Evolutionary conservation across 495 filamentous ascomycete species (phyloP).

Genomic region (Diplogelasinospora grovesii): DNA sequence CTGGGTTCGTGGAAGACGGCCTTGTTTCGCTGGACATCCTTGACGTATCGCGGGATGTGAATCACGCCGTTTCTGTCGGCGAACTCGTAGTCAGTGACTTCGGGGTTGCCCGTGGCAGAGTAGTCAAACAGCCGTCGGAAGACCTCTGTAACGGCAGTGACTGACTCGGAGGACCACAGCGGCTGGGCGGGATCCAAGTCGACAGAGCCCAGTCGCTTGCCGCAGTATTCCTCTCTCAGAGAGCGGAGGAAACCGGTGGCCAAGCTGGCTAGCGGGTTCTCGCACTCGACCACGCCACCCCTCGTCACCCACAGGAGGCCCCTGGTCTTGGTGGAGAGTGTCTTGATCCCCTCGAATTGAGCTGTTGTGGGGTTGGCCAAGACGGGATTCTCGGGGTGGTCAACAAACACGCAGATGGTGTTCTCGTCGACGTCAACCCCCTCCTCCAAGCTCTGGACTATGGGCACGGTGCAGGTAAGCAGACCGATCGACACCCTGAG

Average conservation of each 20-base stretch:
- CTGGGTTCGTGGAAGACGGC: conserved; percentile 9
- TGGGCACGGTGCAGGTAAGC: conserved; percentile 21
- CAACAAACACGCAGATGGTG: conserved; percentile 26
- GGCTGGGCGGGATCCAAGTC: conserved; percentile 18
- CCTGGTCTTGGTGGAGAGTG: conserved; percentile 18
- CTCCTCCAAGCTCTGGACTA: conserved; percentile 12
- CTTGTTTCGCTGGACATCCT: conserved; percentile 27
- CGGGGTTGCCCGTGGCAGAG: background rate
- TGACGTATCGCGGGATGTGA: conserved; percentile 23
- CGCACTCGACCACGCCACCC: conserved; percentile 32
- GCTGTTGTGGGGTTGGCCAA: conserved; percentile 15
- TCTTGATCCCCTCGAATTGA: conserved; percentile 23
- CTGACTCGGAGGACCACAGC: conserved; percentile 11
- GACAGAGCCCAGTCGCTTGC: conserved; percentile 20
- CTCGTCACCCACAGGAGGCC: conserved; percentile 45
- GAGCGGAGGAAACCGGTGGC: conserved; percentile 27
- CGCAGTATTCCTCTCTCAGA: conserved; percentile 24
- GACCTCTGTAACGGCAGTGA: conserved; percentile 18
- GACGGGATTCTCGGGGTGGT: conserved; percentile 27
- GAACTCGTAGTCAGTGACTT: conserved; percentile 29
- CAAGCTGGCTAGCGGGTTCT: conserved; percentile 20
- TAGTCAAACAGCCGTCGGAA: conserved; percentile 19
- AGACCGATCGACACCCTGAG: conserved; percentile 19
- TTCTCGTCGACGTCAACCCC: conserved; percentile 11
- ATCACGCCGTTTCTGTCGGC: conserved; percentile 19